Evolutionary conservation across 192 early-diverging fungal genomes (phyloP), one percentile per base, ranked within the genome.

Genomic region (Backusella circina): DNA sequence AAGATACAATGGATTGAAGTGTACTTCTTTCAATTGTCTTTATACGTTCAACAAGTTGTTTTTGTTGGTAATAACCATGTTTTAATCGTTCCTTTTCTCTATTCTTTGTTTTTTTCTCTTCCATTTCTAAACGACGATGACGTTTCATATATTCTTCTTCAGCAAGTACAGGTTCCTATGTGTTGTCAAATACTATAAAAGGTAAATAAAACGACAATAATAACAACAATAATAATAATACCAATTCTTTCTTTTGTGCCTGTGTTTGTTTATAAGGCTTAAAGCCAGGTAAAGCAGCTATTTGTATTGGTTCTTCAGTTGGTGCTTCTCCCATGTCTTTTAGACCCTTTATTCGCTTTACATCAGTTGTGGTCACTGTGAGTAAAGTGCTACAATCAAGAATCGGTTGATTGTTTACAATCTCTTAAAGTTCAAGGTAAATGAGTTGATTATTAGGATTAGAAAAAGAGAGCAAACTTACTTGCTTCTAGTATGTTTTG

Each of bases 51-150:
- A 89, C 85, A 5, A 84, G 71, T 65, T 83, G 75, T 54, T 85
- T 78, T 37, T 89, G 88, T 47, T 89, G 88, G 32, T 87, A 86
- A 80, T 86, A 78, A 37, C 83, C 86, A 31, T 89, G 85, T 13
- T 75, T 75, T 35, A 89, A 65, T 28, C 82, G 82, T 75, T 89
- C 88, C 57, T 82, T 82, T 72, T 89, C 88, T 38, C 88, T 68
- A 64, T 89, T 89, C 69, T 87, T 89, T 36, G 86, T 51, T 64
- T 83, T 87, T 68, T 87, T 87, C 72, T 89, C 88, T 28, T 83
- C 82, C 69, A 85, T 78, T 67, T 89, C 86, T 47, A 85, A 81
- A 47, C 87, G 87, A 13, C 82, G 74, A 57, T 89, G 88, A 0
- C 86, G 82, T 39, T 83, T 82, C 28, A 85, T 71, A 57, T 89